Evolutionary conservation across 2,329 filamentous ascomycete species (phyloP), one percentile per base, ranked within the genome.

Genomic region (Pseudonectria buxi): DNA sequence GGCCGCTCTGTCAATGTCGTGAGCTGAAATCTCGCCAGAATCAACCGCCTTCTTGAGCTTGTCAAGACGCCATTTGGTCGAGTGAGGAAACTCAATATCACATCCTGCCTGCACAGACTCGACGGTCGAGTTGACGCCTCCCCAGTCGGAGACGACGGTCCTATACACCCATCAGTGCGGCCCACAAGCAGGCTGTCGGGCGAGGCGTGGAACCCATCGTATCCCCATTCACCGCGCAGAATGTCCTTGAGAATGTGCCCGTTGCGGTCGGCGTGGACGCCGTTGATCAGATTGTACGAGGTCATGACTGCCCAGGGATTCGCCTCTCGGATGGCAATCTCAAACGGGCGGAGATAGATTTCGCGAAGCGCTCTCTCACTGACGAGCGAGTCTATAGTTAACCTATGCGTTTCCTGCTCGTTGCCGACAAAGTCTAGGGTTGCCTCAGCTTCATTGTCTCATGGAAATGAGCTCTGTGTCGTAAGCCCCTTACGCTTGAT

Each of bases 261-360:
- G 45, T 78, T 74, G 66, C 75, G 70, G 10, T 54, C 51, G 6
- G 73, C 70, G 45, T 80, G 76, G 4, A 72, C 57, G 4, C 79
- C 78, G 52, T 83, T 83, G 46, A 83, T 59, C 22, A 80, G 62
- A 47, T 83, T 83, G 50, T 83, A 84, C 2, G 77, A 77, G 4
- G 74, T 73, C 80, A 84, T 84, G 29, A 83, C 57, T 5, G 78
- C 78, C 78, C 78, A 81, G 3, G 80, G 78, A 36, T 81, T 78
- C 11, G 79, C 76, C 45, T 84, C 78, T 29, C 79, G 68, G 26
- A 86, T 65, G 1, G 80, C 80, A 50, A 86, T 83, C 59, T 86
- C 81, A 44, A 86, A 86, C 0, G 82, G 82, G 30, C 78, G 76
- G n/a, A 86, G 71, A 45, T 86, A 86, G 1, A 86, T 64, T 53